These are phyloP conservation scores for Kazachstania africana DNA, from an alignment of 805 yeast genomes.

Conservation along the genomic window DNA sequence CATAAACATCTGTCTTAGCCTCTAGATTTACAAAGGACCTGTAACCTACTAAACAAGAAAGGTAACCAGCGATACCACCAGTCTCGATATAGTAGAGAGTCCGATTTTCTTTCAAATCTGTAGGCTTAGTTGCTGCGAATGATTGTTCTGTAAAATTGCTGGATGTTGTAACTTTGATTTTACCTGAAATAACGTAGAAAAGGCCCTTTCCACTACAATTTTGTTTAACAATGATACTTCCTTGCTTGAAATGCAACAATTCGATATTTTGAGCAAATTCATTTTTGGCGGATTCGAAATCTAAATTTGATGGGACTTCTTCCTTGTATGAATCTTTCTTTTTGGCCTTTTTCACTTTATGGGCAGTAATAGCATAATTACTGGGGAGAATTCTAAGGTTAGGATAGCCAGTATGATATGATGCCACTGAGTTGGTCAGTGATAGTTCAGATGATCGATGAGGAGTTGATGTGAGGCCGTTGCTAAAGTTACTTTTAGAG, in stretches of 20 bases:
- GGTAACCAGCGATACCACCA: constrained; percentile 83
- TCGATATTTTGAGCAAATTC: constrained; percentile 53
- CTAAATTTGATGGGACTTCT: constrained; percentile 21
- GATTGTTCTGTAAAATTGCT: background rate
- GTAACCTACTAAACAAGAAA: constrained; percentile 70
- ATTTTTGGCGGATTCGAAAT: constrained; percentile 39
- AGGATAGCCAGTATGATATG: constrained; percentile 10
- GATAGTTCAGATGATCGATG: constrained; percentile 11
- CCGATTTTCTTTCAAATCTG: background rate
- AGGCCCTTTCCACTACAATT: constrained; percentile 62
- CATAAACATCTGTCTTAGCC: constrained; percentile 51
- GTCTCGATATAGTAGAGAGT: constrained; percentile 45
- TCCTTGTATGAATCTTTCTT: constrained; percentile 11
- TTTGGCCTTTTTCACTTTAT: constrained; percentile 4
- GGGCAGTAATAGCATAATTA: constrained; percentile 8
- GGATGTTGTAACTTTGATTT: constrained; percentile 41
- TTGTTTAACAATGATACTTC: constrained; percentile 47
- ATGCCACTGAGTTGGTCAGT: constrained; percentile 7
- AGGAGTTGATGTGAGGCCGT: background rate
- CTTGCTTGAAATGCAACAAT: constrained; percentile 41
- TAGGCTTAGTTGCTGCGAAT: background rate
- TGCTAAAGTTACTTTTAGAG: background rate
- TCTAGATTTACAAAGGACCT: constrained; percentile 63
- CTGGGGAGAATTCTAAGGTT: constrained; percentile 18
- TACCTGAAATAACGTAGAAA: constrained; percentile 71